These are phyloP conservation scores for Penicillium hordei DNA, from an alignment of 2,329 filamentous ascomycete species.

Conservation along the genomic window DNA sequence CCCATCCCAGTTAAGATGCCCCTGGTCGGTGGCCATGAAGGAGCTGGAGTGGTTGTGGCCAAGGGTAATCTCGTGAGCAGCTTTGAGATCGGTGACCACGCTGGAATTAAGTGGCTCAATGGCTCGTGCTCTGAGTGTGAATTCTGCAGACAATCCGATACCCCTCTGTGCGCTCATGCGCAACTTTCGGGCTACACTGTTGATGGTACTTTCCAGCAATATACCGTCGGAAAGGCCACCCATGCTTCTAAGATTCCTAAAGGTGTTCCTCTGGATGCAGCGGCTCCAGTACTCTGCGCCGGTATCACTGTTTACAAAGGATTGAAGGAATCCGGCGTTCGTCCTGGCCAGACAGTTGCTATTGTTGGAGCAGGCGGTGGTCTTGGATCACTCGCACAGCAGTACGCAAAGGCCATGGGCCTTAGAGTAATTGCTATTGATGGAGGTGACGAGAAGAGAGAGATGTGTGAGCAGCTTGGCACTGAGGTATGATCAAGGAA, in stretches of 20 bases:
- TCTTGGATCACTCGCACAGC: slow-evolving; percentile 74
- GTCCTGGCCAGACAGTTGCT: slow-evolving; percentile 74
- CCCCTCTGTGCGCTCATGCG: slow-evolving; percentile 74
- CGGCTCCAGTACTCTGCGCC: slow-evolving; percentile 79
- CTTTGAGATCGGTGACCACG: slow-evolving; percentile 75
- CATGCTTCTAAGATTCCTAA: slow-evolving; percentile 82
- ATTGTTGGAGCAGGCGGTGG: slow-evolving; percentile 86
- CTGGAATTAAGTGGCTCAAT: slow-evolving; percentile 88
- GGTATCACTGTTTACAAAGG: slow-evolving; percentile 89
- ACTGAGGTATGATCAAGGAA: slow-evolving; percentile 47
- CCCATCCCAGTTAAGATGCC: slow-evolving; percentile 76
- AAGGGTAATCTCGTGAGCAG: slow-evolving; percentile 72
- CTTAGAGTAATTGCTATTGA: slow-evolving; percentile 78
- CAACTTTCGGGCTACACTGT: slow-evolving; percentile 85
- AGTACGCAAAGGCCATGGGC: slow-evolving; percentile 91
- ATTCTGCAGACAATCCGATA: slow-evolving; percentile 75
- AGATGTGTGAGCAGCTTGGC: slow-evolving; percentile 67
- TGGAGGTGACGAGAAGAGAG: slow-evolving; percentile 74
- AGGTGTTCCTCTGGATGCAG: slow-evolving; percentile 70
- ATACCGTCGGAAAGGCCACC: slow-evolving; percentile 79
- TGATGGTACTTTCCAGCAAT: slow-evolving; percentile 91
- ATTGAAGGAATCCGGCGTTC: slow-evolving; percentile 75
- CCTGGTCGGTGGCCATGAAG: slow-evolving; percentile 74
- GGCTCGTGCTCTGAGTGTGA: slow-evolving; percentile 77
- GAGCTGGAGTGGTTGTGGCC: slow-evolving; percentile 77